Base-by-base conservation (phyloP, 768 basidiomycete genomes). In the Pholiota conissans region DNA sequence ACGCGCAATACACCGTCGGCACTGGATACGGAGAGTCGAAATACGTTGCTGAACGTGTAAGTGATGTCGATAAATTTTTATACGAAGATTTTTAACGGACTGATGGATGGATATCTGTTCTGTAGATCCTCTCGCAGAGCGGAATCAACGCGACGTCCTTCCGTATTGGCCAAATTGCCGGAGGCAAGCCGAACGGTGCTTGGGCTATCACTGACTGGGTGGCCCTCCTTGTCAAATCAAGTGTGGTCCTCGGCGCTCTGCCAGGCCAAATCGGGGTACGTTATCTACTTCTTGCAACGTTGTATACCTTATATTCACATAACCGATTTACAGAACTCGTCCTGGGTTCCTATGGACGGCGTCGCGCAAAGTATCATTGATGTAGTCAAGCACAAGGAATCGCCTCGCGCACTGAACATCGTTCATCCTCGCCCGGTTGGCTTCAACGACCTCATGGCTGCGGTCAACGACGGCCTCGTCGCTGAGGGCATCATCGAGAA, bases 131-230 rank as follows among this genome's bases (percentile, higher is more conserved):
- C 5, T 45, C 42, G 7, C 42, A 45, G 18, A 45, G 42, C 72
- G 70, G 71, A 3, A 51, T 74, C 16, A 58, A 68, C 26, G 62
- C 63, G 0, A 62, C 66, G 6, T 68, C 68, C 6, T 37, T 75
- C 16, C 63, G 75, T 11, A 60, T 76, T 32, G 74, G 74, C 3
- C 75, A 76, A 57, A 64, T 76, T 27, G 64, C 65, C 47, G 75
- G 74, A 16, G 70, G 69, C 2, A 20, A n/a, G 3, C 65, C 65
- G 5, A 71, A 65, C n/a, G 75, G 74, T 5, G 69, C 71, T 4
- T 77, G 76, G 76, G 60, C 71, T 2, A 65, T 64, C 7, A 69
- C 62, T 2, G 74, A 76, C 16, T 76, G 75, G 73, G 56, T 76
- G 3, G 73, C 75, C 1, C 70, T 72, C 35, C 58, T 74, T 8